Conservation (phyloP, 352 stramenopile genomes). For the Blastocystis sp. region DNA sequence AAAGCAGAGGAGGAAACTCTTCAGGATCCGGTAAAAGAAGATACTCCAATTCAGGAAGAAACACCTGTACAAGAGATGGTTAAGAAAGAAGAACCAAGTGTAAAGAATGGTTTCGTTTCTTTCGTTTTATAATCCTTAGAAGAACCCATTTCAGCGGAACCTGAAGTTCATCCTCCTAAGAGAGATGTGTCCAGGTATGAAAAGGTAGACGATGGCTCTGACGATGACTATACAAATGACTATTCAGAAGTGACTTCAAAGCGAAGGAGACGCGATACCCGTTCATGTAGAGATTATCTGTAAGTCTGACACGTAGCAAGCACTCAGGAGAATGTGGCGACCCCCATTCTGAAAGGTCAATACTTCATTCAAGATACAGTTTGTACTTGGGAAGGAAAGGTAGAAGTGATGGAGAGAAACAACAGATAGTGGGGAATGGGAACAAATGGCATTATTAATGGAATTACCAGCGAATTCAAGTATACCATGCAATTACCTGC, state of each 20-base stretch:
- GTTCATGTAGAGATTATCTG: background rate
- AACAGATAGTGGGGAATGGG: constrained; percentile 59
- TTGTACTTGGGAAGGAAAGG: constrained; percentile 45
- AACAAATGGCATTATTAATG: constrained; percentile 40
- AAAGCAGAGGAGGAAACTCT: background rate
- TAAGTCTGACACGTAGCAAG: background rate
- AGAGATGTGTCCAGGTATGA: too few species aligned
- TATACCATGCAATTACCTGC: constrained; percentile 16
- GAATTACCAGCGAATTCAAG: constrained; percentile 52
- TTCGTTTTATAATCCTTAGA: background rate
- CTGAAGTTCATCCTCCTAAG: too few species aligned
- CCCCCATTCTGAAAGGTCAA: constrained; percentile 28
- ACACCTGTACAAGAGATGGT: background rate
- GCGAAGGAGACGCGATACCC: constrained; percentile 37
- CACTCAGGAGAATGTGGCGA: background rate
- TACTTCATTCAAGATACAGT: constrained; percentile 50
- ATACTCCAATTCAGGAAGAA: background rate
- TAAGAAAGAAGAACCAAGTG: background rate
- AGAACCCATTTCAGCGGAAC: too few species aligned
- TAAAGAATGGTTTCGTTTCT: background rate
- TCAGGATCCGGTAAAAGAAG: background rate
- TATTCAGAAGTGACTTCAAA: constrained; percentile 49
- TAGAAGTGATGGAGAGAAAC: background rate
- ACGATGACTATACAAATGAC: constrained; percentile 50
- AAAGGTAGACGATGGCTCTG: background rate